phyloP scores from a whole-genome alignment of 768 basidiomycete genomes.

The Megacollybia marginata region DNA sequence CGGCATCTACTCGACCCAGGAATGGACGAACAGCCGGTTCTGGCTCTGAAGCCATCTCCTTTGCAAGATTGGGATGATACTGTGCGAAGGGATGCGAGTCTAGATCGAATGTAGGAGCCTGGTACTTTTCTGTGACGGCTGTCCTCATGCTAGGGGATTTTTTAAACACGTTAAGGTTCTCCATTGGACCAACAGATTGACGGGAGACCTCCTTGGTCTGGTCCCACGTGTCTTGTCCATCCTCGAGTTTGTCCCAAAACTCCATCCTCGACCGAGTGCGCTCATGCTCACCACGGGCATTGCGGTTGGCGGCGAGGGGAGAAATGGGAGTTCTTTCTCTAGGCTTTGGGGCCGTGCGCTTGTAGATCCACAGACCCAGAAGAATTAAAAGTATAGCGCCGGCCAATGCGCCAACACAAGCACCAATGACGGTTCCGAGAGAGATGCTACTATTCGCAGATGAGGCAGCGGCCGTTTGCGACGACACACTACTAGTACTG shows the following conservation, averaged over 20 bases:
- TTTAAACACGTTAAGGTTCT: conserved; percentile 63
- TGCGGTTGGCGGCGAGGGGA: conserved; percentile 24
- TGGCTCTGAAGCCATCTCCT: conserved; percentile 34
- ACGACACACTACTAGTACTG: background rate
- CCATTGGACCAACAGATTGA: conserved; percentile 40
- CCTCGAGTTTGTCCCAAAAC: conserved; percentile 52
- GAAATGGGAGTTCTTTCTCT: conserved; percentile 21
- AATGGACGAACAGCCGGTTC: conserved; percentile 36
- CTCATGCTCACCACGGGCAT: conserved; percentile 31
- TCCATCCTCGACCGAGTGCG: conserved; percentile 39
- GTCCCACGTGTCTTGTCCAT: conserved; percentile 37
- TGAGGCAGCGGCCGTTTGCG: background rate
- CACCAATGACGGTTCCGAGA: conserved; percentile 50
- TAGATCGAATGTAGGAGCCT: conserved; percentile 30
- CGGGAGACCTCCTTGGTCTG: conserved; percentile 33
- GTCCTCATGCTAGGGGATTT: conserved; percentile 52
- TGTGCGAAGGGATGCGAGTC: conserved; percentile 43
- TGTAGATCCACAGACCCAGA: conserved; percentile 48
- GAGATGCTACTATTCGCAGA: conserved; percentile 20
- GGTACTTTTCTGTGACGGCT: conserved; percentile 38
- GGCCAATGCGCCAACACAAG: conserved; percentile 56
- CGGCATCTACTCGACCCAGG: conserved; percentile 34
- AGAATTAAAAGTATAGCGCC: conserved; percentile 43
- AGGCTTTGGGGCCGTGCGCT: conserved; percentile 33
- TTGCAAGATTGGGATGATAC: conserved; percentile 49